A percentile compares a stretch with the other conserved stretches of the same genome.
Evolutionary conservation across 1,139 yeast genomes (phyloP).

Genomic region (Magnusiomyces tetraspermus): DNA sequence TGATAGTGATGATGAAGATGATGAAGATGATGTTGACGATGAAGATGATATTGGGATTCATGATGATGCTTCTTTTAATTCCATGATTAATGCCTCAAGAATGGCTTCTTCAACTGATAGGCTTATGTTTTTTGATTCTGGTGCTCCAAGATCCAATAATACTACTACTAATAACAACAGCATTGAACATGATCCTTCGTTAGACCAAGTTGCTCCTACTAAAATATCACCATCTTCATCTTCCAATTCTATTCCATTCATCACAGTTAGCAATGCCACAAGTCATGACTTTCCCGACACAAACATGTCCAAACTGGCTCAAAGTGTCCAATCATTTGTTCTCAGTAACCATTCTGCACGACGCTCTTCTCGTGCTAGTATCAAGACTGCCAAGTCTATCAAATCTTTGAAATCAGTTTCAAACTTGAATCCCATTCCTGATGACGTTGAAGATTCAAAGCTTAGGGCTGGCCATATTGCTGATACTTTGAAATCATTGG

Average conservation of each 20-base stretch:
- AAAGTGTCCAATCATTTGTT: conserved; percentile 12
- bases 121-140: too few relatives aligned
- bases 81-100: too few relatives aligned
- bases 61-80: too few relatives aligned
- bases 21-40: conserved; percentile 1
- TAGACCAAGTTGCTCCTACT: neutral
- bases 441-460: conserved; percentile 11
- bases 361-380: neutral
- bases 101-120: too few relatives aligned
- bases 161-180: too few relatives aligned
- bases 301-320: conserved; percentile 3
- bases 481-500: conserved; percentile 25
- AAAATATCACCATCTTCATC: conserved; percentile 1
- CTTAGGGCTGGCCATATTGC: conserved; percentile 22
- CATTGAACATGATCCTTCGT: neutral
- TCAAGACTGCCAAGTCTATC: neutral
- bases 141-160: too few relatives aligned
- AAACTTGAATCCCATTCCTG: neutral
- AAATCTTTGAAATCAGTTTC: neutral
- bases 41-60: too few relatives aligned
- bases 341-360: neutral
- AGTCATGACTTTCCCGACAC: neutral
- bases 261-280: too few relatives aligned
- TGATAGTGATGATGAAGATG: conserved; percentile 13
- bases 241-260: neutral